Conservation (phyloP, 2,329 filamentous ascomycete genomes). For the Sarocladium kiliense region DNA sequence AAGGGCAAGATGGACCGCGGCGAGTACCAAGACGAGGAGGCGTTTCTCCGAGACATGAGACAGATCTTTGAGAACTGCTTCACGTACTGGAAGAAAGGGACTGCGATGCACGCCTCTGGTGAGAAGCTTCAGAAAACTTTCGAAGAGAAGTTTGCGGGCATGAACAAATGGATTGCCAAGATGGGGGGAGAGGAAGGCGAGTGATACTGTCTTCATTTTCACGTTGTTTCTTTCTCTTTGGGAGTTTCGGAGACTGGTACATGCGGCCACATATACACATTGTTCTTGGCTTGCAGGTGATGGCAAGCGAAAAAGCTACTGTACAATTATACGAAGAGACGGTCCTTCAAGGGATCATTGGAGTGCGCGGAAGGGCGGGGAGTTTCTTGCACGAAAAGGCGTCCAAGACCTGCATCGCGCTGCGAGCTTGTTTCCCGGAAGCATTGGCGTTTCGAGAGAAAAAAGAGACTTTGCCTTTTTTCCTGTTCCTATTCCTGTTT, state of each 20-base stretch:
- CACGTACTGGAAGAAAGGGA: slow-evolving; percentile 54
- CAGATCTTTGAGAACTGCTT: slow-evolving; percentile 61
- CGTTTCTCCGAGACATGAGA: slow-evolving; percentile 53
- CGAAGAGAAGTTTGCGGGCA: slow-evolving; percentile 54
- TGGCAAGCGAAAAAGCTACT: background rate
- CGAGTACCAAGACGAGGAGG: slow-evolving; percentile 46
- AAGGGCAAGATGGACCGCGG: slow-evolving; percentile 53
- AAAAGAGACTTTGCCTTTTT: background rate
- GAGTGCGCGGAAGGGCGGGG: background rate
- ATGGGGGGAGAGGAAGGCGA: slow-evolving; percentile 35
- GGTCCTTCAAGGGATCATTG: background rate
- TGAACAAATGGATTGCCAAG: slow-evolving; percentile 56
- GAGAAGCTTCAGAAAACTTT: slow-evolving; percentile 53
- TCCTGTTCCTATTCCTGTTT: background rate
- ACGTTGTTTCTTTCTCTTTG: background rate
- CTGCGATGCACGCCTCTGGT: slow-evolving; percentile 50
- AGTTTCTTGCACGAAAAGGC: background rate
- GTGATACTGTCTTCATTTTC: slow-evolving; percentile 9
- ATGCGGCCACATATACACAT: background rate
- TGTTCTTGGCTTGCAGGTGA: background rate
- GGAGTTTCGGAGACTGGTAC: background rate
- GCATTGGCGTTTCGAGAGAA: background rate
- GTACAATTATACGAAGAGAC: background rate
- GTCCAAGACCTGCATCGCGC: background rate
- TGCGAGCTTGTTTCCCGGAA: background rate